Percentiles rank a stretch among this genome's conserved stretches.
Conservation (phyloP, 2,329 filamentous ascomycete genomes). For the Capronia epimyces region DNA sequence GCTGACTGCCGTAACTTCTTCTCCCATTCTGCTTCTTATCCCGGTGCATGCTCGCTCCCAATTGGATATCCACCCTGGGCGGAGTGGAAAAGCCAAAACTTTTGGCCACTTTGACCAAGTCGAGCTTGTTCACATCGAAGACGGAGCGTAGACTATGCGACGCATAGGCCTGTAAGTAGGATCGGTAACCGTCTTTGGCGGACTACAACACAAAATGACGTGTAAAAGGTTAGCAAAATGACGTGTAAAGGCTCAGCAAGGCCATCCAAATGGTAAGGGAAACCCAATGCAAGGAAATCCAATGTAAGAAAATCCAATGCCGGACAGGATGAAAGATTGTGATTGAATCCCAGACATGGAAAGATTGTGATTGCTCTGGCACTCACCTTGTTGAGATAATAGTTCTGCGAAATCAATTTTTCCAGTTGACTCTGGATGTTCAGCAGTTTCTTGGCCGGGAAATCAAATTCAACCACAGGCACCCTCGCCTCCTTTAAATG, state of each 20-base stretch:
- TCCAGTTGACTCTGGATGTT: constrained; percentile 88
- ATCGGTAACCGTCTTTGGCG: constrained; percentile 70
- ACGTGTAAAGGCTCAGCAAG: too few relatives aligned
- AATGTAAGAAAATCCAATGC: too few relatives aligned
- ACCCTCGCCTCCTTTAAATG: constrained; percentile 88
- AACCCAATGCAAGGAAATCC: too few relatives aligned
- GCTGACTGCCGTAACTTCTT: constrained; percentile 72
- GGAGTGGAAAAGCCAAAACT: constrained; percentile 74
- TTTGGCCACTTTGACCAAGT: constrained; percentile 78
- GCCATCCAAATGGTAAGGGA: too few relatives aligned
- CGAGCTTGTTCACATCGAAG: constrained; percentile 76
- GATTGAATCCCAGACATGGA: too few relatives aligned
- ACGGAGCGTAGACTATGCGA: constrained; percentile 77
- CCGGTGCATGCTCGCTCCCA: constrained; percentile 68
- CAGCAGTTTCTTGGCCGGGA: constrained; percentile 84
- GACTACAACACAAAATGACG: constrained; percentile 38
- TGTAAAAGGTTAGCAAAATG: neutral
- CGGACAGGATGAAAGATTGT: too few relatives aligned
- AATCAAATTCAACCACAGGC: constrained; percentile 92
- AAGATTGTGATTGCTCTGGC: too few relatives aligned
- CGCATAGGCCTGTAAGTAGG: constrained; percentile 92
- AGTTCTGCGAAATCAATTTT: constrained; percentile 90
- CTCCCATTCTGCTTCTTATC: constrained; percentile 65
- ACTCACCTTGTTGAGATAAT: constrained; percentile 82
- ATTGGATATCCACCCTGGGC: constrained; percentile 70